These are phyloP conservation scores for Coniochaeta hoffmannii DNA, from an alignment of 2,329 filamentous ascomycete genomes.

Conservation along the genomic window DNA sequence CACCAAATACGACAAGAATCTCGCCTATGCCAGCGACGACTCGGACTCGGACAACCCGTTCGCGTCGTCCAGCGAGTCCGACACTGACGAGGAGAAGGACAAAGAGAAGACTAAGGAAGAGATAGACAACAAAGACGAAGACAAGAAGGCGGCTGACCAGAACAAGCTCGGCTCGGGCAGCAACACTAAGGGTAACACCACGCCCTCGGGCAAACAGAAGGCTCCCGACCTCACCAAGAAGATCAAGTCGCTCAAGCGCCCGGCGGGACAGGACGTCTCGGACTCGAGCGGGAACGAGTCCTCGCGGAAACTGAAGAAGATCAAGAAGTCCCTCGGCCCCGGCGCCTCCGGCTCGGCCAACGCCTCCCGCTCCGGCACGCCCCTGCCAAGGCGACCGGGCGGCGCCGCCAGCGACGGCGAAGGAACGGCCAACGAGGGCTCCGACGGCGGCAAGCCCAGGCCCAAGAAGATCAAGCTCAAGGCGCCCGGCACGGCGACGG, in stretches of 20 bases:
- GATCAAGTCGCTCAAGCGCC: constrained; percentile 65
- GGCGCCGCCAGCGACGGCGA: constrained; percentile 66
- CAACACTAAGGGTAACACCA: constrained; percentile 62
- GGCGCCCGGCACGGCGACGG: constrained; percentile 34
- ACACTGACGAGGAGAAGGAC: constrained; percentile 27
- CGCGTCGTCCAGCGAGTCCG: constrained; percentile 14
- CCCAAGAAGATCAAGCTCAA: constrained; percentile 49
- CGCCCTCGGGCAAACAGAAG: constrained; percentile 41
- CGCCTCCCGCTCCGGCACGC: constrained; percentile 48
- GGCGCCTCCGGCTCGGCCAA: constrained; percentile 32
- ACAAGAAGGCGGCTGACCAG: constrained; percentile 35
- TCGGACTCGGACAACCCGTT: constrained; percentile 45
- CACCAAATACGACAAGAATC: constrained; percentile 77
- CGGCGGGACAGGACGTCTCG: constrained; percentile 78
- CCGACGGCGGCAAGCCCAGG: constrained; percentile 41
- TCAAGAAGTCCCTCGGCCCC: constrained; percentile 52
- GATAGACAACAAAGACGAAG: constrained; percentile 53
- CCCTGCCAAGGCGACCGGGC: constrained; percentile 37
- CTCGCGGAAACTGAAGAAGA: constrained; percentile 65
- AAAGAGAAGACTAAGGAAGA: constrained; percentile 52
- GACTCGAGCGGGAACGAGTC: constrained; percentile 92
- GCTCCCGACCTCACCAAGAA: constrained; percentile 42
- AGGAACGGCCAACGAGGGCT: constrained; percentile 61
- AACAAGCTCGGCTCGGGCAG: constrained; percentile 45
- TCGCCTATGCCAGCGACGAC: constrained; percentile 78